A percentile compares a stretch with the other conserved stretches of the same genome.
Evolutionary conservation across 192 early-diverging fungal genomes (phyloP).

Genomic region (Cetraspora pellucida): DNA sequence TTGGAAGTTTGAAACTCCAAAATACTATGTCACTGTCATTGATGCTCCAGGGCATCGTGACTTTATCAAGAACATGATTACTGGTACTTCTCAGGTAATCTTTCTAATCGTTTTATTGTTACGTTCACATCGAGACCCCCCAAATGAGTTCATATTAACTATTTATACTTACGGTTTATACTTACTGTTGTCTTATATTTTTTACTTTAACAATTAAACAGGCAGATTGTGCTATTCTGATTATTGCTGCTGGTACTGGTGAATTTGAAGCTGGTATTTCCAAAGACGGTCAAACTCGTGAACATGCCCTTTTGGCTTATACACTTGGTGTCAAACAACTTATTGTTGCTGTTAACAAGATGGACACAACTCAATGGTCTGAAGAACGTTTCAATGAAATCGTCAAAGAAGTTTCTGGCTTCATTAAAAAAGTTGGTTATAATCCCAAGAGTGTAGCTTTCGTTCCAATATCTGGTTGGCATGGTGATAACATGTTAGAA

Average conservation of each 20-base stretch:
- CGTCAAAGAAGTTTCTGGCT: slow-evolving; percentile 91
- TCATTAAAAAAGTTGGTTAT: slow-evolving; percentile 98
- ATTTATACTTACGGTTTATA: neutral
- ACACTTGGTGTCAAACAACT: slow-evolving; percentile 98
- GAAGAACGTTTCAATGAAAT: slow-evolving; percentile 96
- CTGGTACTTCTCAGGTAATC: slow-evolving; percentile 89
- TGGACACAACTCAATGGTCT: slow-evolving; percentile 97
- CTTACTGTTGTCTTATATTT: neutral
- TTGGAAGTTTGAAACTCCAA: slow-evolving; percentile 96
- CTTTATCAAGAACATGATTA: slow-evolving; percentile 99
- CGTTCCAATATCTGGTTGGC: slow-evolving; percentile 98
- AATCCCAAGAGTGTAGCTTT: slow-evolving; percentile 90
- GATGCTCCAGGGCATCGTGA: slow-evolving; percentile 99
- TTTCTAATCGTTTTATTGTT: neutral
- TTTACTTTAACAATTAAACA: slow-evolving; percentile 17
- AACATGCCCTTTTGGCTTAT: slow-evolving; percentile 97
- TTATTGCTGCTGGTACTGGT: slow-evolving; percentile 90
- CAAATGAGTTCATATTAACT: neutral
- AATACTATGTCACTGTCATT: slow-evolving; percentile 98
- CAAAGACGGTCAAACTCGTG: slow-evolving; percentile 99
- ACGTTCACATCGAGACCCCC: neutral
- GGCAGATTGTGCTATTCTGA: slow-evolving; percentile 97
- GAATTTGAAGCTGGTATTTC: slow-evolving; percentile 96
- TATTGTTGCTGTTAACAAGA: slow-evolving; percentile 99
- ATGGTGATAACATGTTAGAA: slow-evolving; percentile 98